Base-by-base conservation (phyloP, 2,329 filamentous ascomycete species). In the Hyphodiscus sp. region DNA sequence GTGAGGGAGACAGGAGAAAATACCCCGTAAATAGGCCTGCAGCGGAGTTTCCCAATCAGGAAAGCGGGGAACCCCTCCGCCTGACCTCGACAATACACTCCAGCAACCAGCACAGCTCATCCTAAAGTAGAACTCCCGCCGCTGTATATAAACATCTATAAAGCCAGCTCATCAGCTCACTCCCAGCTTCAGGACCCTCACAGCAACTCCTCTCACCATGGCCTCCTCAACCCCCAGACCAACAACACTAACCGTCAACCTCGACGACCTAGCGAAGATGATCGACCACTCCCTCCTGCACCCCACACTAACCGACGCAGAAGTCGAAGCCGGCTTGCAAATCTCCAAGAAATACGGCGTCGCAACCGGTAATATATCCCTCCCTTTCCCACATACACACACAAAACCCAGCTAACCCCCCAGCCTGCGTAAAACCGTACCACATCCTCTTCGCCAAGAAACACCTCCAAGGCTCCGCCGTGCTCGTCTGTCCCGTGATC, bases 251-350 rank as follows among this genome's bases (percentile, higher is more conserved):
- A 68, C 61, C 1, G 70, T 77, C n/a, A 73, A 74, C 19, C 64
- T 78, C 0, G 57, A 64, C 33, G 70, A 77, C 54, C 65, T 82
- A 50, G 76, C 78, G 58, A 77, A 77, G 58, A 72, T 73, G 67
- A 83, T 84, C 58, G 80, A 84, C 59, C 80, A 83, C 65, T 82
- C 79, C 13, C 74, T 85, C 16, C 72, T 84, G 0, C 80, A 83
- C 60, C 82, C 81, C 4, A 81, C 79, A 50, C 75, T 84, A 72
- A 82, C 80, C 8, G 80, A 83, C 61, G 65, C 64, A 16, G 76
- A 82, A 1, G 73, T 83, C 48, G 55, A 71, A 1, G 62, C 68
- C 0, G 80, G 80, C 2, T 73, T 83, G 1, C 59, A 68, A 10
- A 72, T 80, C 44, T 68, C 74, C 16, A 74, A 70, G 50, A 68